A percentile compares a stretch with the other conserved stretches of the same genome.
phyloP scores from a whole-genome alignment of 352 stramenopile genomes.

The Globisporangium splendens region DNA sequence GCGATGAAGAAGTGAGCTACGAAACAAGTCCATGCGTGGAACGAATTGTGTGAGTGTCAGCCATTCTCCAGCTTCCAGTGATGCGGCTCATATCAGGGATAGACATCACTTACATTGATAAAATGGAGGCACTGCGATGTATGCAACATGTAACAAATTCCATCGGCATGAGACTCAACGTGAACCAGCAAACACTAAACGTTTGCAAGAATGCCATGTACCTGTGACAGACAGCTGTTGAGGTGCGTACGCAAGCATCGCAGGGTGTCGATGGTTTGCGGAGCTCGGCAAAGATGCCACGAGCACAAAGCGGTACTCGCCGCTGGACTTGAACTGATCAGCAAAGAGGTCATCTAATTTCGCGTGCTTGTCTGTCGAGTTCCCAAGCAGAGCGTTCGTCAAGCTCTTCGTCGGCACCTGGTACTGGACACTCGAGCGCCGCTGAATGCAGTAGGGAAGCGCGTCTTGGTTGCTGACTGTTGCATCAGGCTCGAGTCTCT shows the following conservation, averaged over 20 bases:
- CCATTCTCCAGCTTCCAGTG: not conserved
- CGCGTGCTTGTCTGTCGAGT: slow-evolving; percentile 4
- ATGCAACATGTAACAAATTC: not conserved
- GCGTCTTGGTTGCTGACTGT: slow-evolving; percentile 3
- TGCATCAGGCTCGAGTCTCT: slow-evolving; percentile 11
- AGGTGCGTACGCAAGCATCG: slow-evolving; percentile 24
- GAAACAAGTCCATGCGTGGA: not conserved
- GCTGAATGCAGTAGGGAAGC: slow-evolving; percentile 23
- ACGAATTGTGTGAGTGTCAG: not conserved
- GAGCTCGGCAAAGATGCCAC: slow-evolving; percentile 22
- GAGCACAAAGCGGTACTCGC: slow-evolving; percentile 30
- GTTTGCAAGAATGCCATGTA: slow-evolving; percentile 1
- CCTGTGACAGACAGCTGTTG: slow-evolving; percentile 21
- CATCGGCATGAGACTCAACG: not conserved
- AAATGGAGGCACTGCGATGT: slow-evolving; percentile 12
- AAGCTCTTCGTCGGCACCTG: slow-evolving; percentile 9
- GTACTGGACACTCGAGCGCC: slow-evolving; percentile 16
- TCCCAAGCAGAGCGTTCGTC: not conserved
- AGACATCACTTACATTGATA: slow-evolving; percentile 10
- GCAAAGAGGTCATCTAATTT: slow-evolving; percentile 22
- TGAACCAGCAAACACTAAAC: no score
- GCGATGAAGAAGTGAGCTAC: slow-evolving; percentile 23
- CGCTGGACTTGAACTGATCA: slow-evolving; percentile 24
- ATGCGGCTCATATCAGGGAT: no score
- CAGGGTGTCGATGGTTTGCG: slow-evolving; percentile 22